Base-by-base conservation (phyloP, 1,139 yeast species). In the Candida sp. region DNA sequence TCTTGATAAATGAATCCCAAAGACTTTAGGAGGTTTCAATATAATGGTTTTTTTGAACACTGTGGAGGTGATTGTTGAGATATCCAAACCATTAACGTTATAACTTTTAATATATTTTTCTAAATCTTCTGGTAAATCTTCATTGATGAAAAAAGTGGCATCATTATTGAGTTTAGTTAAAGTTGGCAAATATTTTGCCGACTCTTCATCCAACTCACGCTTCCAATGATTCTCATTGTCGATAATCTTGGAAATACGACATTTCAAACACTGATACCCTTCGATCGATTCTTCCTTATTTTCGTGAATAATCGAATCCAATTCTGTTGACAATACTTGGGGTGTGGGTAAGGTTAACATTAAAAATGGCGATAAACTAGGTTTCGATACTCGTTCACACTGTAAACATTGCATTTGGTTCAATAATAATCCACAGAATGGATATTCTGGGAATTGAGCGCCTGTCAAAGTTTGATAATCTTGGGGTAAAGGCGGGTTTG, bases 261-360 rank as follows among this genome's bases (percentile, higher is more conserved):
- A 90, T 46, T 76, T 72, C 35, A 84, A 59, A 57, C 97, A 90
- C 19, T 89, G 87, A 55, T 88, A 90, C 22, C 85, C 97, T 40
- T 81, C 85, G 37, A 90, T 88, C 1, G 80, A 69, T 56, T 90
- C 97, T 2, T 78, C 70, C 49, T 82, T 81, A 52, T 76, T 77
- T n/a, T 76, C 75, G 32, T 69, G 67, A 30, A 90, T 63, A 53
- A 91, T 66, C 0, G 75, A 74, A 4, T 75, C 75, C 35, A 90
- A 61, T 4, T 75, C 65, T 0, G 81, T 75, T 2, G 68, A 56
- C 1, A 65, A 49, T 36, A 69, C 64, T 56, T 85, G 84, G 0
- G 97, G 97, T 0, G 89, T 82, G 48, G 82, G 82, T 39, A 89
- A 64, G 1, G 96, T 87, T 37, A 86, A 66, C 55, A 90, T 88